phyloP scores from a whole-genome alignment of 257 asterid species.

The Solanum lycopersicoides region DNA sequence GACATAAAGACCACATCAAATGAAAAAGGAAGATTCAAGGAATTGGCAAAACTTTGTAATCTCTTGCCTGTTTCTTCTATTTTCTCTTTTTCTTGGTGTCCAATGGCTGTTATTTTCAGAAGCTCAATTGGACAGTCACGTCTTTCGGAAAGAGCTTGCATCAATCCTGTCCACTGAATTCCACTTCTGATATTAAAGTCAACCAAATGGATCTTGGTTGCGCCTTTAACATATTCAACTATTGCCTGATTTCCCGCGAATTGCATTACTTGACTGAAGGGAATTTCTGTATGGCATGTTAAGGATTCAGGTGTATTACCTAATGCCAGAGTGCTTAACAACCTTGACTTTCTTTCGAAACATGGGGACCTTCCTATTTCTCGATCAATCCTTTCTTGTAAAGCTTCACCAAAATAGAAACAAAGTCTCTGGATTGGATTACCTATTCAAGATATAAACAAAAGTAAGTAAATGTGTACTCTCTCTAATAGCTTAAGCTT shows the following conservation, averaged over 20 bases:
- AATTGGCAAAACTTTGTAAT: conserved; percentile 3
- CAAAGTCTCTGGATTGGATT: conserved; percentile 47
- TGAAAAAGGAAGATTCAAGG: conserved; percentile 8
- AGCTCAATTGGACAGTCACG: not conserved
- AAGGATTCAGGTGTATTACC: conserved; percentile 35
- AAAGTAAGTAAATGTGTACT: not conserved
- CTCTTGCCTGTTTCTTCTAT: conserved; percentile 2
- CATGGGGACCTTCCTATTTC: conserved; percentile 12
- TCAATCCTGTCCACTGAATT: conserved; percentile 45
- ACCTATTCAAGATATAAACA: conserved; percentile 10
- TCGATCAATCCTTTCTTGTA: conserved; percentile 27
- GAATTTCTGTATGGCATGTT: conserved; percentile 37
- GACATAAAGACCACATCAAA: not conserved
- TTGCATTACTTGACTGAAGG: conserved; percentile 42
- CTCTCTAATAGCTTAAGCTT: not conserved
- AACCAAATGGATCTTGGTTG: conserved; percentile 41
- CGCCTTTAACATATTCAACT: conserved; percentile 21
- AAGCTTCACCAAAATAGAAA: conserved; percentile 40
- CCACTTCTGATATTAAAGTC: conserved; percentile 75
- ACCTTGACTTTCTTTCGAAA: not conserved
- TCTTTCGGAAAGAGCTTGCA: conserved; percentile 46
- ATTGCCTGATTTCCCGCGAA: conserved; percentile 50
- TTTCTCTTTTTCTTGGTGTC: not conserved
- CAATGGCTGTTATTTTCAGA: conserved; percentile 2
- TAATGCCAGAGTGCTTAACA: conserved; percentile 13